Evolutionary conservation across 768 basidiomycete species (phyloP).

Genomic region (Lentinula edodes): DNA sequence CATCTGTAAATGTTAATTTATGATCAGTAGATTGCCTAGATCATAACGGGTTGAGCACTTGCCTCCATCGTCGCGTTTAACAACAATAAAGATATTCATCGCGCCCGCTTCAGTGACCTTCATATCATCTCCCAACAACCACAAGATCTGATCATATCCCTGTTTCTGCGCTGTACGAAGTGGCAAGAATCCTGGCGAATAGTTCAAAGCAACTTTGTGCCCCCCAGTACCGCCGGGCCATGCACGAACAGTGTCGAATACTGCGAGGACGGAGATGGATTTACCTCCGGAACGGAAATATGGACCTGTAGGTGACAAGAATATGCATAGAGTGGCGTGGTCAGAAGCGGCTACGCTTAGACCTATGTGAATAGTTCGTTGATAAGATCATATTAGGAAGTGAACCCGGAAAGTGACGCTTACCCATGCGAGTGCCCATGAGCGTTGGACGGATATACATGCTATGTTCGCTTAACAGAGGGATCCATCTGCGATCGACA

Average conservation of each 20-base stretch:
- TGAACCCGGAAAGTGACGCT: background rate
- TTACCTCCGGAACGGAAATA: slow-evolving; percentile 72
- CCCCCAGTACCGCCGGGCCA: slow-evolving; percentile 71
- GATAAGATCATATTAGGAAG: no score
- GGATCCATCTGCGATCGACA: slow-evolving; percentile 84
- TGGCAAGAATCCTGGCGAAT: slow-evolving; percentile 55
- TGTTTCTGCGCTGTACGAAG: slow-evolving; percentile 58
- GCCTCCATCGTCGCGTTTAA: slow-evolving; percentile 56
- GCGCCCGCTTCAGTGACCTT: slow-evolving; percentile 50
- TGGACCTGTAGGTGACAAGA: slow-evolving; percentile 67
- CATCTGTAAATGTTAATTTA: slow-evolving; percentile 27
- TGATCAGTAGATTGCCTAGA: background rate
- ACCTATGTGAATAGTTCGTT: slow-evolving; percentile 15
- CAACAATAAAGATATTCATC: slow-evolving; percentile 78
- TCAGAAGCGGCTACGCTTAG: slow-evolving; percentile 67
- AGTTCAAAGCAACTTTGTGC: slow-evolving; percentile 72
- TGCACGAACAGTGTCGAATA: slow-evolving; percentile 33
- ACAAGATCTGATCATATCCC: slow-evolving; percentile 76
- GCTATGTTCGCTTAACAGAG: slow-evolving; percentile 63
- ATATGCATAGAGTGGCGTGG: slow-evolving; percentile 66
- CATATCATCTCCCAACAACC: slow-evolving; percentile 59
- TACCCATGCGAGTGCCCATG: slow-evolving; percentile 46
- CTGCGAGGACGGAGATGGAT: slow-evolving; percentile 34
- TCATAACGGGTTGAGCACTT: slow-evolving; percentile 12
- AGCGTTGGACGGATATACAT: slow-evolving; percentile 85